These are phyloP conservation scores for Penicillium sp. DNA, from an alignment of 2,329 filamentous ascomycete genomes.

Conservation along the genomic window DNA sequence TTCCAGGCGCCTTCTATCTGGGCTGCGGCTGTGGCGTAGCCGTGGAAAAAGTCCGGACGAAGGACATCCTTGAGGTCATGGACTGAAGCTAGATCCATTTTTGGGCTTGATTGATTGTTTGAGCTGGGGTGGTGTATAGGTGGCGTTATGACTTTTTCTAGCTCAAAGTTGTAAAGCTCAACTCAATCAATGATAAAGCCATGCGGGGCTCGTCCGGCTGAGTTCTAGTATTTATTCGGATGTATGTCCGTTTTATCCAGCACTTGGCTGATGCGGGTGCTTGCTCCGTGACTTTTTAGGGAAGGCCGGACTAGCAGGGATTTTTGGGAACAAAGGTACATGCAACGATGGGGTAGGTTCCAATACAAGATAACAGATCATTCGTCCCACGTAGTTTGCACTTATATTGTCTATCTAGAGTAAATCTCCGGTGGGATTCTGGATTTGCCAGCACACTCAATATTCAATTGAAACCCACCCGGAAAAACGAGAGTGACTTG, in stretches of 20 bases:
- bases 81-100: constrained; percentile 27
- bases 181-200: not conserved
- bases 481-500: constrained; percentile 22
- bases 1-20: constrained; percentile 75
- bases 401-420: not conserved
- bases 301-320: constrained; percentile 3
- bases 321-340: not conserved
- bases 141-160: not conserved
- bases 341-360: not conserved
- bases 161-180: not conserved
- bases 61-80: constrained; percentile 27
- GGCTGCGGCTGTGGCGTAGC: constrained; percentile 31
- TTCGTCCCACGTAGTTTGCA: not conserved
- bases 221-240: not conserved
- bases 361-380: not conserved
- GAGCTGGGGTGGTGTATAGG: not conserved
- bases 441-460: constrained; percentile 14
- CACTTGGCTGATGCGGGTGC: not conserved
- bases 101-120: not conserved
- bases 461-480: constrained; percentile 11
- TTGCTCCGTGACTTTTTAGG: constrained; percentile 12
- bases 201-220: not conserved
- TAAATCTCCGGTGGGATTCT: not conserved
- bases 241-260: constrained; percentile 8
- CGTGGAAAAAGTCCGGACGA: constrained; percentile 29